phyloP scores from a whole-genome alignment of 768 basidiomycete species.

The Paxillus ammoniavirescens region DNA sequence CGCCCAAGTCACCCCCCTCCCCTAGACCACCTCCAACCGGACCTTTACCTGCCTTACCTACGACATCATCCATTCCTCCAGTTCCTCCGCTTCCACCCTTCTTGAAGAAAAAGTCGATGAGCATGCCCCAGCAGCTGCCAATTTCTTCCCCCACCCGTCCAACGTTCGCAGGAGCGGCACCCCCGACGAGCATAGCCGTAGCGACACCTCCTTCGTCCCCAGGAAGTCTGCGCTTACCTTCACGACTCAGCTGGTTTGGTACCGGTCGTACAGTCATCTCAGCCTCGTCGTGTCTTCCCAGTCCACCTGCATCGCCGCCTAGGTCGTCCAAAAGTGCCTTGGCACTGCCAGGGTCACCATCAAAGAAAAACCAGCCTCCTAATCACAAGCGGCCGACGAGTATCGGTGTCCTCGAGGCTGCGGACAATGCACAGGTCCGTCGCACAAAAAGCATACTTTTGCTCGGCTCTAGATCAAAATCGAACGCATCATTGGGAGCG shows the following conservation, averaged over 20 bases:
- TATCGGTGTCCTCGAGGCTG: slow-evolving; percentile 31
- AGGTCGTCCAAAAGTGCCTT: slow-evolving; percentile 11
- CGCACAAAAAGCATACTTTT: slow-evolving; percentile 33
- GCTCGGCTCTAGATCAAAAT: slow-evolving; percentile 27
- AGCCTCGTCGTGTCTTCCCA: slow-evolving; percentile 17
- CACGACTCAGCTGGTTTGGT: slow-evolving; percentile 30
- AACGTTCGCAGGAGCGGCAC: not conserved
- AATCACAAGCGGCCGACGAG: slow-evolving; percentile 25
- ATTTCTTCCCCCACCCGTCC: slow-evolving; percentile 9
- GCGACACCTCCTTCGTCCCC: slow-evolving; percentile 26
- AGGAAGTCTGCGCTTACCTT: slow-evolving; percentile 31
- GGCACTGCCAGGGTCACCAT: not conserved
- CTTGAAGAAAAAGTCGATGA: slow-evolving; percentile 14
- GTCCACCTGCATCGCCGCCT: slow-evolving; percentile 30
- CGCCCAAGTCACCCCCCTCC: slow-evolving; percentile 23
- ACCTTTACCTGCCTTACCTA: slow-evolving; percentile 29
- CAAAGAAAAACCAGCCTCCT: slow-evolving; percentile 7
- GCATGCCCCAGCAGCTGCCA: slow-evolving; percentile 1
- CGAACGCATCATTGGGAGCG: slow-evolving; percentile 15
- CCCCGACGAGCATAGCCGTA: slow-evolving; percentile 2
- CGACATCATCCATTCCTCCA: slow-evolving; percentile 14
- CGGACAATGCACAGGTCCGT: slow-evolving; percentile 22
- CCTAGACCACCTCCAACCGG: slow-evolving; percentile 28
- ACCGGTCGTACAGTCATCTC: slow-evolving; percentile 17
- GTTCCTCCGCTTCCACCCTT: slow-evolving; percentile 29